Base-by-base conservation (phyloP, 805 yeast species). In the Zygotorulaspora chibaensis region DNA sequence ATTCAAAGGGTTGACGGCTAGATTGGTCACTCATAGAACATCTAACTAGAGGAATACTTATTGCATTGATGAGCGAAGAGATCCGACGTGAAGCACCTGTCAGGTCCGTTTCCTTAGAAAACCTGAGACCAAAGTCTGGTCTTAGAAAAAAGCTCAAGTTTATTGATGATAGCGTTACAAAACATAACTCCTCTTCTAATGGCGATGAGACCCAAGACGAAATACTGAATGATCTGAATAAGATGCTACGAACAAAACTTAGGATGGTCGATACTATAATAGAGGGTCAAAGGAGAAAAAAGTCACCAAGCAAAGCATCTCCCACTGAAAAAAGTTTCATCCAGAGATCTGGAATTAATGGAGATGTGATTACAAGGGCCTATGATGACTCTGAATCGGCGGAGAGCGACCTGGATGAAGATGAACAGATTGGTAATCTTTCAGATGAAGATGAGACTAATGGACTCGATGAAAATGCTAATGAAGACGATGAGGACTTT, bases 251-350 rank as follows among this genome's bases (percentile, higher is more conserved):
- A 31, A 53, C 51, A 12, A 62, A 60, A 40, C 43, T 60, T 34
- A 56, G 51, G 26, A 38, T 53, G 39, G 51, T 45, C n/a, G 55
- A 56, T 25, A 35, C 52, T 11, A 38, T 38, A 26, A 26, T 42
- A 20, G 43, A 35, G 20, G 41, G 44, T 11, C 46, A 43, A 27
- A 20, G 35, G 29, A 28, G 17, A 12, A 42, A 43, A 27, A 31
- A 39, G 35, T n/a, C 36, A 13, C 20, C 36, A 3, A 34, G 35
- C 11, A 35, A 42, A 40, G 17, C 46, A 1, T 34, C 52, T 1
- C 27, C 31, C 15, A 67, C 70, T 47, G 67, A 75, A 36, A 79
- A 75, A 42, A 43, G 30, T 15, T 52, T 52, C 15, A 49, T 43
- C 26, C 35, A 47, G 12, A 39, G 50, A 40, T 40, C 48, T n/a